Base-by-base conservation (phyloP, 352 stramenopile species). In the Phytophthora vignae region DNA sequence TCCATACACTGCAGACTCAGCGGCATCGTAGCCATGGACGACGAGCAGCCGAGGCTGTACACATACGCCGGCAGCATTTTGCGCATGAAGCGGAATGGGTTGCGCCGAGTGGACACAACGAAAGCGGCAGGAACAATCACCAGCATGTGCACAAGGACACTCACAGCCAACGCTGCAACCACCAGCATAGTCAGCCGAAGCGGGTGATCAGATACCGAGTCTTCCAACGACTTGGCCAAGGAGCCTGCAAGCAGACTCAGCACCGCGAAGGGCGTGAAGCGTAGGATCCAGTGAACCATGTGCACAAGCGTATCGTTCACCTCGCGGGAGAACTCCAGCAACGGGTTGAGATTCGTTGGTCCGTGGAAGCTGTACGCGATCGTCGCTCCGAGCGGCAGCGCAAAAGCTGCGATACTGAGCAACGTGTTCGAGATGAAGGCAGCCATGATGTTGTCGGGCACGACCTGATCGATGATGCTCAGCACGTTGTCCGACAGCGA, bases 241-340 rank as follows among this genome's bases (percentile, higher is more conserved):
- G 86, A 90, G 0, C 85, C 87, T 6, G 83, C 81, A 27, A 94
- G 77, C 12, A 96, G 68, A 68, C 83, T 92, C 5, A 94, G 66
- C 48, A 96, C 83, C 2, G 87, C 88, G 31, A 90, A 63, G 3
- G 88, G 88, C 52, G 88, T 93, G 74, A 93, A 92, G 64, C 76
- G 76, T 44, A 94, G 81, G 42, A 94, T 78, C 79, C 78, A 91
- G 55, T 90, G 79, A 25, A 81, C 77, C 84, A 94, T 96, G 55
- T 83, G 83, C 48, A 93, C 77, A 36, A 96, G 83, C 56, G 85
- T 88, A 68, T 91, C 83, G 65, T 96, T 93, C 22, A 94, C 72
- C 33, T 96, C 84, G 14, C 87, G 76, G 15, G 94, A 81, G 69
- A 96, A 92, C 58, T 94, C 84, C 19, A 96, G 74, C 22, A 96